phyloP scores from a whole-genome alignment of 1,284 basidiomycete genomes.

The Pseudomicrostroma phylloplanum region DNA sequence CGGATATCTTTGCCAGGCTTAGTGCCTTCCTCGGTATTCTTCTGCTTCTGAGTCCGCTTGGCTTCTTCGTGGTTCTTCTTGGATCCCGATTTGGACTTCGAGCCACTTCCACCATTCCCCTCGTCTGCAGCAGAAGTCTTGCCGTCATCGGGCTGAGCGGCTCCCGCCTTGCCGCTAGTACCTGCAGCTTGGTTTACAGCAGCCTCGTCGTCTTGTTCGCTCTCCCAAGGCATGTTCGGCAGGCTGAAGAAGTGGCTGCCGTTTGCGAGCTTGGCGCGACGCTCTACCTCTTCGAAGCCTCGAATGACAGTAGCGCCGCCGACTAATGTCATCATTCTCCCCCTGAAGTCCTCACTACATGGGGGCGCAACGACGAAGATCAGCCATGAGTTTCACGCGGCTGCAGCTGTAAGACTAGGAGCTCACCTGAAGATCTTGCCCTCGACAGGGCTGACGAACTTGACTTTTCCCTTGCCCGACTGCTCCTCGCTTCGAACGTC shows the following conservation, averaged over 20 bases:
- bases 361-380: not conserved
- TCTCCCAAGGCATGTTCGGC: slow-evolving; percentile 18
- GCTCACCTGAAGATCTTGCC: slow-evolving; percentile 47
- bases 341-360: slow-evolving; percentile 24
- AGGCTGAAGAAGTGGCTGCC: slow-evolving; percentile 18
- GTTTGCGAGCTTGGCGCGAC: slow-evolving; percentile 22
- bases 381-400: not conserved
- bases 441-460: slow-evolving; percentile 39
- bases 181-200: not conserved
- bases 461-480: slow-evolving; percentile 33
- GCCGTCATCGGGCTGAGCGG: slow-evolving; percentile 18
- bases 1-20: slow-evolving; percentile 13
- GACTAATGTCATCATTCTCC: slow-evolving; percentile 33
- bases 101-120: slow-evolving; percentile 14
- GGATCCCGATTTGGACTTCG: not conserved
- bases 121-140: not conserved
- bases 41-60: slow-evolving; percentile 29
- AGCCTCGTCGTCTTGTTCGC: slow-evolving; percentile 14
- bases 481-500: slow-evolving; percentile 17
- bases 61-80: slow-evolving; percentile 17
- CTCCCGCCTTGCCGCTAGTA: slow-evolving; percentile 18
- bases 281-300: slow-evolving; percentile 38
- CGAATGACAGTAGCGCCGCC: slow-evolving; percentile 39
- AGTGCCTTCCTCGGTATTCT: slow-evolving; percentile 29
- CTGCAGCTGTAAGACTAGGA: slow-evolving; percentile 7